phyloP scores from a whole-genome alignment of 768 basidiomycete species.

The Termitomyces sp. region DNA sequence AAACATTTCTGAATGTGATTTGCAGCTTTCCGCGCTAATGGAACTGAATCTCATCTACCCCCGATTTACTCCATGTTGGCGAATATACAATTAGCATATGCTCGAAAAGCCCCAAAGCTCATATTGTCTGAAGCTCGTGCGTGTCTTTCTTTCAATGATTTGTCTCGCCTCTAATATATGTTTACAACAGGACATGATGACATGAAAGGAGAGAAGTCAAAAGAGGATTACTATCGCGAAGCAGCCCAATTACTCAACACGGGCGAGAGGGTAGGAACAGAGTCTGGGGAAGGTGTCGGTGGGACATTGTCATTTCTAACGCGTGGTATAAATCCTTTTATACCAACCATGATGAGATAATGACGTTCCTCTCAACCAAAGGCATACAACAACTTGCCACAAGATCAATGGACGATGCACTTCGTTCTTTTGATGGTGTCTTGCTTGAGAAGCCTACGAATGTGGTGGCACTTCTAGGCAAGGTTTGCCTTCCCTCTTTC shows the following conservation, averaged over 20 bases:
- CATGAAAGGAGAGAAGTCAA: slow-evolving; percentile 50
- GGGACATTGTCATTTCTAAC: slow-evolving; percentile 58
- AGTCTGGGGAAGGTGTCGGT: slow-evolving; percentile 53
- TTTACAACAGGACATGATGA: slow-evolving; percentile 53
- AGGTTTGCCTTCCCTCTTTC: slow-evolving; percentile 38
- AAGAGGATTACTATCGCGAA: slow-evolving; percentile 64
- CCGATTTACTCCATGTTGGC: slow-evolving; percentile 81
- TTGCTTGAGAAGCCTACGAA: slow-evolving; percentile 78
- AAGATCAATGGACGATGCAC: slow-evolving; percentile 76
- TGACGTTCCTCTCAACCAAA: slow-evolving; percentile 20
- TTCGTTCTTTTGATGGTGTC: slow-evolving; percentile 76
- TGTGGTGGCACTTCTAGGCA: slow-evolving; percentile 80
- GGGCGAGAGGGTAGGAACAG: slow-evolving; percentile 46
- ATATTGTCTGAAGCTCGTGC: slow-evolving; percentile 68
- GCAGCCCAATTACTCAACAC: slow-evolving; percentile 66
- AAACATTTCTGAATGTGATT: slow-evolving; percentile 11
- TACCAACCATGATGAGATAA: not conserved
- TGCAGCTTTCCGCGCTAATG: slow-evolving; percentile 48
- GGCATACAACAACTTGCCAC: slow-evolving; percentile 81
- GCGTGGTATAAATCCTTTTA: slow-evolving; percentile 42
- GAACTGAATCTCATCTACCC: slow-evolving; percentile 45
- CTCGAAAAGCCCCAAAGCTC: slow-evolving; percentile 80
- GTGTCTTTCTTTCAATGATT: slow-evolving; percentile 20
- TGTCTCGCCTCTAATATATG: not conserved
- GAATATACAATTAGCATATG: slow-evolving; percentile 76